A percentile compares a stretch with the other conserved stretches of the same genome.
These are phyloP conservation scores for Ceratorhiza oryzae-sativae DNA, from an alignment of 1,284 basidiomycete genomes.

Conservation along the genomic window DNA sequence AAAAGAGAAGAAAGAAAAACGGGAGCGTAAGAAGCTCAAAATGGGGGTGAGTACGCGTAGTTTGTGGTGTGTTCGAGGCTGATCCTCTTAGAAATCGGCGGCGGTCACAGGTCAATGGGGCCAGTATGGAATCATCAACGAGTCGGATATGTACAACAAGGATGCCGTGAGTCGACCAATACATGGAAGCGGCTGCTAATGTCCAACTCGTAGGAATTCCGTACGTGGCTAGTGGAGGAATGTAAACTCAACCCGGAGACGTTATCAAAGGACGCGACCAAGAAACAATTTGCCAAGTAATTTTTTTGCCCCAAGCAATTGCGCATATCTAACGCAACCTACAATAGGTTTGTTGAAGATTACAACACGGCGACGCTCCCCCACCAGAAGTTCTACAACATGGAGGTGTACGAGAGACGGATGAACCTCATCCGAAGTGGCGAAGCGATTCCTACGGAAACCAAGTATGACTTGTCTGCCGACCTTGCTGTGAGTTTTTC, in stretches of 20 bases:
- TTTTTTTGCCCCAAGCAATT: slow-evolving; percentile 46
- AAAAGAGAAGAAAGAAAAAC: slow-evolving; percentile 63
- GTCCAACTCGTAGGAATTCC: slow-evolving; percentile 69
- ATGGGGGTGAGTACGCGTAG: slow-evolving; percentile 44
- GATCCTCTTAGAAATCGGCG: slow-evolving; percentile 54
- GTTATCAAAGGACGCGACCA: slow-evolving; percentile 79
- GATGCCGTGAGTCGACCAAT: slow-evolving; percentile 51
- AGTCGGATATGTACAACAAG: slow-evolving; percentile 80
- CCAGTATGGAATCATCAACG: slow-evolving; percentile 84
- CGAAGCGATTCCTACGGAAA: slow-evolving; percentile 72
- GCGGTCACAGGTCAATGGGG: slow-evolving; percentile 79
- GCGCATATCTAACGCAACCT: background rate
- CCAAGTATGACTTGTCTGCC: slow-evolving; percentile 73
- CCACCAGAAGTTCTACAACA: slow-evolving; percentile 91
- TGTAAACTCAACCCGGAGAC: slow-evolving; percentile 87
- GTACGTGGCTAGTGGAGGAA: slow-evolving; percentile 90
- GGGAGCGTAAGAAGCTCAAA: slow-evolving; percentile 67
- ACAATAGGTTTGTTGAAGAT: slow-evolving; percentile 65
- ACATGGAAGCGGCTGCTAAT: background rate
- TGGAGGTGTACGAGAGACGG: slow-evolving; percentile 77
- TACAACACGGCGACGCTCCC: slow-evolving; percentile 90
- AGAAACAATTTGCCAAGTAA: slow-evolving; percentile 80
- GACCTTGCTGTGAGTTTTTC: slow-evolving; percentile 64
- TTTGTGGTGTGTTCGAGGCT: slow-evolving; percentile 14
- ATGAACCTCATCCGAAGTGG: slow-evolving; percentile 84